Evolutionary conservation across 2,329 filamentous ascomycete species (phyloP), one percentile per base, ranked within the genome.

Genomic region (Penicillium sp.): DNA sequence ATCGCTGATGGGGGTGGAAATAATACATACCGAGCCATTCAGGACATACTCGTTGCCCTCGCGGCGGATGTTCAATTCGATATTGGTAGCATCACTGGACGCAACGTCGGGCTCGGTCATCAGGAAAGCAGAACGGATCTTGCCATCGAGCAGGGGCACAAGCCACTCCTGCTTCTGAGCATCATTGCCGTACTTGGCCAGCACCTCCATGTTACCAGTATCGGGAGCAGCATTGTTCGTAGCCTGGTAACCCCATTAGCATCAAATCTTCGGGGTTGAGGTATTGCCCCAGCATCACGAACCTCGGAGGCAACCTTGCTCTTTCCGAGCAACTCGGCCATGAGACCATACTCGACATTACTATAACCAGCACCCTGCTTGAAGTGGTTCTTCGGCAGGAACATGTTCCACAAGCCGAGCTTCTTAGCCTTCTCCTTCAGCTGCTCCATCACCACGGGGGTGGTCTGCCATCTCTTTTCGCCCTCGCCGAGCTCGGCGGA

Each of bases 371-470:
- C 91, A 1, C 91, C 95, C 77, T 96, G 90, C 73, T 88, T 90
- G 81, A 96, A 97, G 76, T 96, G 92, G 65, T 87, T 91, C 78
- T 89, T 93, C 60, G 94, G 90, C 63, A 99, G 76, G 80, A 99
- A 99, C 87, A 99, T 88, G 76, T 99, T 99, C 94, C 94, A 99
- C 42, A 99, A 80, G 1, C 93, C 94, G 24, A 96, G 82, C 63
- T 87, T 81, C 68, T 81, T 83, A 42, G 93, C 94, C 73, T 91
- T 89, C 60, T 76, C 79, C 82, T 97, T 97, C 64, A 99, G 82
- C 50, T 94, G 87, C 63, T 99, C 94, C 56, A 99, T 83, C 64
- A 97, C 81, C 39, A 80, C 71, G 0, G 94, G 93, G 70, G 95
- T 88, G 36, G 80, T 76, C 60, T 87, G 82, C 88, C 93, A 97